Base-by-base conservation (phyloP, 2,329 filamentous ascomycete genomes). In the Myriosclerotinia curreyana region DNA sequence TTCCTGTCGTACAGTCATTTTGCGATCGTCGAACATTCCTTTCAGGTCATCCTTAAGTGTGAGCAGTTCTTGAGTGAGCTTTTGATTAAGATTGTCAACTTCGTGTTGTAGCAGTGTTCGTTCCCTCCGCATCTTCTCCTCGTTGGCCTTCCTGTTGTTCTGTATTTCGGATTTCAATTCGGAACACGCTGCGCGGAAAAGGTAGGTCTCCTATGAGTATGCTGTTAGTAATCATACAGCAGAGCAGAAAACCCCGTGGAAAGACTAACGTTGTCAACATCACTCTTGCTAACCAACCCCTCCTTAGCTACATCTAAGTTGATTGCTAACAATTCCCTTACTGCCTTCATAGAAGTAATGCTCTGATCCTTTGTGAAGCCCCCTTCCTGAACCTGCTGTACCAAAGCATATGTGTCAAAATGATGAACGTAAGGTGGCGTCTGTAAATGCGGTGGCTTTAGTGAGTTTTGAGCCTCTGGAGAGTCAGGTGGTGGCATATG, bases 11-110 rank as follows among this genome's bases (percentile, higher is more conserved):
- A 96, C 92, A 2, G 86, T 85, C 90, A 98, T 96, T 75, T 94
- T 95, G 51, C 96, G 86, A 75, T 99, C 94, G 73, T 98, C 94
- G 75, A 98, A 97, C 83, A 97, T 89, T 64, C 92, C 94, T 75
- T 93, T 92, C n/a, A 98, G 83, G 63, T 93, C 91, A 74, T 99
- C 94, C 71, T 91, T 95, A 65, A 98, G 79, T 42, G 85, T 89
- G 63, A 87, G 78, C 34, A 93, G 81, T 74, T 98, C 93, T 76
- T 97, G 93, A 42, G 87, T 90, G 65, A 97, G 80, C 55, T 88
- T 85, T 79, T 98, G 95, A 63, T 85, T 87, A 62, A 97, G 76
- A 22, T 96, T 96, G 75, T 99, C 95, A n/a, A 93, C 87, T 75
- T 98, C 95, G 75, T 97, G 93, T 78, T 97, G 92, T 69, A 99